Percentiles rank a stretch among this genome's conserved stretches.
Evolutionary conservation across 2,329 filamentous ascomycete genomes (phyloP).

Genomic region (Zymoseptoria pseudotritici): DNA sequence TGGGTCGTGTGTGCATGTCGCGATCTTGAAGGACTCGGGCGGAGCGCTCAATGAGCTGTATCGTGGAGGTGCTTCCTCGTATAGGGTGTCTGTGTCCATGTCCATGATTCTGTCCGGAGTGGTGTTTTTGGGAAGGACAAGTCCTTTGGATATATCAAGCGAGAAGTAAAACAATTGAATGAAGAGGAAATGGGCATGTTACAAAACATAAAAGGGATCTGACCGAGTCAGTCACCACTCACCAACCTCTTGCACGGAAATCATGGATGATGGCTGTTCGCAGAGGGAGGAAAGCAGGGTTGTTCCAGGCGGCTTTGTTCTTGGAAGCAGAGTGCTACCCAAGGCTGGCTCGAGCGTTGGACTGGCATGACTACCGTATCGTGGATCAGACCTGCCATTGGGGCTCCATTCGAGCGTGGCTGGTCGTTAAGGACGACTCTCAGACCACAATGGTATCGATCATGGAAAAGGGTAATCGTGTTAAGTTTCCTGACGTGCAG

Average conservation of each 20-base stretch:
- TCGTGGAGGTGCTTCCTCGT: neutral
- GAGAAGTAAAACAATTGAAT: slow-evolving; percentile 1
- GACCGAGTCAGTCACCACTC: neutral
- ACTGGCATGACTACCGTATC: neutral
- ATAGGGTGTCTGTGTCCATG: neutral
- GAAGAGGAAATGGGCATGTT: neutral
- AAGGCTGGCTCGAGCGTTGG: neutral
- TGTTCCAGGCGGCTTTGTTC: neutral
- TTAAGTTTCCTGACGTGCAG: neutral
- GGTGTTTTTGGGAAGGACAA: neutral
- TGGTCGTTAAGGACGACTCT: neutral
- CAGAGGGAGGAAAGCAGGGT: neutral
- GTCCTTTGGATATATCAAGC: neutral
- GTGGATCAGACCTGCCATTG: neutral
- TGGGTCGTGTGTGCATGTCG: neutral
- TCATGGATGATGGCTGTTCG: neutral
- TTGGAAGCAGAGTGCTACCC: neutral
- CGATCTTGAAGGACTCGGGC: neutral
- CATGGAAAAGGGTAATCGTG: neutral
- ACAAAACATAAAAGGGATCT: neutral
- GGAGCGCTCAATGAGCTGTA: neutral
- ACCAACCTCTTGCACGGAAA: neutral
- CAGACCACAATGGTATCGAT: neutral
- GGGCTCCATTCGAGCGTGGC: slow-evolving; percentile 1
- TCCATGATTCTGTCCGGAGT: neutral